Evolutionary conservation across 1,139 yeast species (phyloP), one percentile per base, ranked within the genome.

Genomic region (Sugiyamaella japonica): DNA sequence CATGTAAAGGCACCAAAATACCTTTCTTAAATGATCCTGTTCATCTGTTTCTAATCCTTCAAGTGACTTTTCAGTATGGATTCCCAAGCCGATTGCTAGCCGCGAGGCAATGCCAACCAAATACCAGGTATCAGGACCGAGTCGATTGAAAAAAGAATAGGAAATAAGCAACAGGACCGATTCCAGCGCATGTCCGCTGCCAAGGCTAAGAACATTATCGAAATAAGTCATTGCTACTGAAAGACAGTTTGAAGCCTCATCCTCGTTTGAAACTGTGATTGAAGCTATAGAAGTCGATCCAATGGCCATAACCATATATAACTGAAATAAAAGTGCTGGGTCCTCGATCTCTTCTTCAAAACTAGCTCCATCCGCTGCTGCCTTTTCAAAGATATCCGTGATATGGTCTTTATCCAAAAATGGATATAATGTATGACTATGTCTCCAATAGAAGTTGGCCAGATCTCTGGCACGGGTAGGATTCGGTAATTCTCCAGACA

Each of bases 51-150:
- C 55, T n/a, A 61, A 53, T 8, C 55, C 54, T 23, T 55, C 58
- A 3, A 56, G 48, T 10, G 63, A 56, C 15, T 58, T 55, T 54
- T 80, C 83, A 54, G 77, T 81, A 70, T 84, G 82, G 28, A 82
- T 62, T 5, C 88, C 89, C 54, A 84, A 69, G 2, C 86, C 84
- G 56, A 82, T 73, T 0, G 88, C 87, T 76, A 84, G 78, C 59
- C 86, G 70, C 10, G 81, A 75, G 0, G 87, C 84, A 20, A 82
- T 68, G 3, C 89, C 88, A 28, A 82, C 64, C 9, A 63, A 48
- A 34, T 61, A 60, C 68, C 68, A 64, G 7, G 66, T 61, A 42
- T 64, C 66, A 2, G 67, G 65, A 8, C 68, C 68, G 38, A 61
- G 51, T 16, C 62, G 55, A 43, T 63, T 66, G 55, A 63, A 64